Evolutionary conservation across 2,329 filamentous ascomycete species (phyloP), one percentile per base, ranked within the genome.

Genomic region (Exophiala phaeomuriformis): DNA sequence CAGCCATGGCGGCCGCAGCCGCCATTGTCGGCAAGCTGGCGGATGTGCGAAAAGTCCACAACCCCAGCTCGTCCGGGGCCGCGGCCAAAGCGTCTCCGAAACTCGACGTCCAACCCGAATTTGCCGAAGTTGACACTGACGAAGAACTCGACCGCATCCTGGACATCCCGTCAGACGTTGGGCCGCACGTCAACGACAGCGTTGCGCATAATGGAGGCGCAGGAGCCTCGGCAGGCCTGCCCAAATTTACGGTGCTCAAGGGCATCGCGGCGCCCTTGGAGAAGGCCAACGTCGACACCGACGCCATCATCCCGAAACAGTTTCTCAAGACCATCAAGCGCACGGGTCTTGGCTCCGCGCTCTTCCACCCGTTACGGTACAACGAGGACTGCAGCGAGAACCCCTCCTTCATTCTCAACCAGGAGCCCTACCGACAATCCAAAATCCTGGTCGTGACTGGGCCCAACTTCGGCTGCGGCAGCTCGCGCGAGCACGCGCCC

Each of bases 301-400:
- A 98, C 66, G 91, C 91, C 67, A 96, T 97, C 72, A 98, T 98
- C 63, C 93, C 93, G 61, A 98, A 98, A 74, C 93, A 98, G 70
- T 98, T 97, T 76, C 81, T 98, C 60, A 98, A 97, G 77, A 98
- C 93, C 39, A 97, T 97, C 74, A 97, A 97, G 80, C 88, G 93
- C 55, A 95, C 91, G 1, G 93, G 93, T 61, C 86, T 98, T 6
- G 90, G 90, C 54, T 80, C 76, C 28, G 91, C 91, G 37, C 82
- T 95, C 49, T 98, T 98, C 79, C 81, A 90, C 69, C 84, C 82
- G 59, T 84, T 89, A 72, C 84, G 93, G 51, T 95, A 83, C 73
- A 82, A 86, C 61, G 71, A 81, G 6, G 84, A 88, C 63, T 86
- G 85, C 59, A 76, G 78, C 19, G 86, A 91, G 66, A 89, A 90